Evolutionary conservation across 2,329 filamentous ascomycete genomes (phyloP).

Genomic region (Stagonosporopsis rhizophila): DNA sequence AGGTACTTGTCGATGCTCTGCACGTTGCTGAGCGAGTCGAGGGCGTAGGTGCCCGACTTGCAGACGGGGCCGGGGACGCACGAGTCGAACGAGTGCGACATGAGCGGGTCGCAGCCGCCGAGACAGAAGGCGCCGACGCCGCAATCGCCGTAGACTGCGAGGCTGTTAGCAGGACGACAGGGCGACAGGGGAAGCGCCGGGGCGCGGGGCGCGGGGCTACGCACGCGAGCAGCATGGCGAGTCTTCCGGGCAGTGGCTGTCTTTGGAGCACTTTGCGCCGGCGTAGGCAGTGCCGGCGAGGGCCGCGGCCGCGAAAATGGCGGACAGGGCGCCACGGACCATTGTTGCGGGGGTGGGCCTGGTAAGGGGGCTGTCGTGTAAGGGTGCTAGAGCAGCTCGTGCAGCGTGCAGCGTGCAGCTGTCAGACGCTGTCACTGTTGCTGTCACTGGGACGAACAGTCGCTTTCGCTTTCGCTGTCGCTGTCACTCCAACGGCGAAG

Average conservation of each 20-base stretch:
- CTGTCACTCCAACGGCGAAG: slow-evolving; percentile 3
- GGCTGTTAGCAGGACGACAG: slow-evolving; percentile 30
- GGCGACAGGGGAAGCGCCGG: too few relatives aligned
- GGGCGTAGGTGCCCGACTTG: slow-evolving; percentile 74
- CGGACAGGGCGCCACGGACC: slow-evolving; percentile 38
- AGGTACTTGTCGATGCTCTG: slow-evolving; percentile 80
- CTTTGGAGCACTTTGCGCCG: slow-evolving; percentile 52
- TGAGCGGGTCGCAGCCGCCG: slow-evolving; percentile 89
- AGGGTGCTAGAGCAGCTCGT: slow-evolving; percentile 34
- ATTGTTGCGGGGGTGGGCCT: slow-evolving; percentile 34
- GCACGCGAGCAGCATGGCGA: slow-evolving; percentile 52
- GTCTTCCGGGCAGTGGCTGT: slow-evolving; percentile 71
- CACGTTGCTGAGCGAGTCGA: slow-evolving; percentile 75
- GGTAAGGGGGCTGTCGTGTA: slow-evolving; percentile 39
- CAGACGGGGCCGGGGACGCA: slow-evolving; percentile 88
- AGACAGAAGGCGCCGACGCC: slow-evolving; percentile 95
- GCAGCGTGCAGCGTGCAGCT: slow-evolving; percentile 26
- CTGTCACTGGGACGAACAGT: too few relatives aligned
- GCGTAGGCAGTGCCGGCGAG: slow-evolving; percentile 37
- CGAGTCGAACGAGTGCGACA: slow-evolving; percentile 81
- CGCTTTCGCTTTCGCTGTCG: too few relatives aligned
- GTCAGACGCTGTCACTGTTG: slow-evolving; percentile 25
- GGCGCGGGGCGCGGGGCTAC: slow-evolving; percentile 28
- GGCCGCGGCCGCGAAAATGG: slow-evolving; percentile 39
- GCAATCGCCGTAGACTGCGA: slow-evolving; percentile 85